Base-by-base conservation (phyloP, 2,329 filamentous ascomycete species). In the Anthostomella pinea region DNA sequence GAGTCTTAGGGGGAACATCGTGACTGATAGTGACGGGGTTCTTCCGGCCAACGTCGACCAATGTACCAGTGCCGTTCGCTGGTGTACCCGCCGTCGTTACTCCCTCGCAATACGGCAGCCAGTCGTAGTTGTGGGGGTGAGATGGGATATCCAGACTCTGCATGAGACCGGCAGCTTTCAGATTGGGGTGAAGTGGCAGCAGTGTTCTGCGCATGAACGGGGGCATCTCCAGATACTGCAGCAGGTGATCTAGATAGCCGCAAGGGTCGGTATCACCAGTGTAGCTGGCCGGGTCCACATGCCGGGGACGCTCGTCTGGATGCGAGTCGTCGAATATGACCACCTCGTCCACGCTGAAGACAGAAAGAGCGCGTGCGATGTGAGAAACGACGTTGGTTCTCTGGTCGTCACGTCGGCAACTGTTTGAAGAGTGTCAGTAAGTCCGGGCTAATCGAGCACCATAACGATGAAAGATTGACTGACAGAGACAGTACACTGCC, bases 331-430 rank as follows among this genome's bases (percentile, higher is more conserved):
- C 81, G 60, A 85, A 95, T 36, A 95, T 68, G 33, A 95, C 73
- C 19, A 94, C 73, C 64, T 95, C 88, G 58, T 95, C 88, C 49
- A 95, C 75, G 54, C 79, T 83, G 65, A 93, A 94, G 45, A 94
- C 83, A 43, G 86, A 84, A 33, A 88, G 75, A 21, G 87, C 86
- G 35, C 88, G 85, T 5, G 87, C 87, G 35, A 95, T 81, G 46
- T 84, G 81, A 6, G 81, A 85, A 1, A 82, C 83, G 30, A 85
- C 71, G 30, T 75, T 73, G 22, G 83, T 87, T 57, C 87, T 83
- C 56, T 87, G 81, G 42, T 94, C 87, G 45, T 83, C 79, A 8
- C 82, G 85, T 39, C 78, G 70, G 23, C 82, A 80, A 57, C 85
- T 89, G 49, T 31, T 46, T 27, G 26, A 17, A n/a, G 18, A 32